A percentile compares a stretch with the other conserved stretches of the same genome.
phyloP scores from a whole-genome alignment of 2,329 filamentous ascomycete genomes.

The Fusarium sulawesiense region DNA sequence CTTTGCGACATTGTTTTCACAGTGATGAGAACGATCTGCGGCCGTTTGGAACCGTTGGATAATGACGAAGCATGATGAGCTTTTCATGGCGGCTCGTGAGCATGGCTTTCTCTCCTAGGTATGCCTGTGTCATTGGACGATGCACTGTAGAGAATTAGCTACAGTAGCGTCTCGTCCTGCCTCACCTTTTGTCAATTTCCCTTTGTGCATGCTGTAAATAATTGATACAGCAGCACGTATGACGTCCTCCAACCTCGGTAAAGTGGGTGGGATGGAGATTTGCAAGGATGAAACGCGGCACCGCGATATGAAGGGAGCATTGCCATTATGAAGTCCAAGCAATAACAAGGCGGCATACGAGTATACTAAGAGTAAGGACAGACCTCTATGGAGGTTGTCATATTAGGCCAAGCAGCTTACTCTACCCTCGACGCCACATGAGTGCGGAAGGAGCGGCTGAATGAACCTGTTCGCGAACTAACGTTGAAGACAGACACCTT shows the following conservation, averaged over 20 bases:
- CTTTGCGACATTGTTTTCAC: neutral
- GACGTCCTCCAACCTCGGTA: conserved; percentile 20
- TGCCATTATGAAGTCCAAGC: neutral
- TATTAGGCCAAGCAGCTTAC: neutral
- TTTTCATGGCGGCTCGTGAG: conserved; percentile 3
- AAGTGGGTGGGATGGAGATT: conserved; percentile 27
- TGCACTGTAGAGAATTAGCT: neutral
- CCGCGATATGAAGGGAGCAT: conserved; percentile 9
- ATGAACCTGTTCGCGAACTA: conserved; percentile 21
- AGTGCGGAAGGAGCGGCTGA: conserved; percentile 29
- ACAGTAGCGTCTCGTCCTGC: neutral
- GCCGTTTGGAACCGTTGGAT: conserved; percentile 14
- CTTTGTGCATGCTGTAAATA: neutral
- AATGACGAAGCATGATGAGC: conserved; percentile 39
- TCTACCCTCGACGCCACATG: conserved; percentile 14
- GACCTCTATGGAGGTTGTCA: neutral
- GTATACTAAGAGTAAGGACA: neutral
- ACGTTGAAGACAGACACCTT: conserved; percentile 11
- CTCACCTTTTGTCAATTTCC: neutral
- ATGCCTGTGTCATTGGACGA: neutral
- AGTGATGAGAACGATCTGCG: neutral
- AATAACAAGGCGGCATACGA: conserved; percentile 3
- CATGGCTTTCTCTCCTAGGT: neutral
- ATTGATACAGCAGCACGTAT: neutral
- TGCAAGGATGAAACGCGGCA: conserved; percentile 25